Evolutionary conservation across 768 basidiomycete species (phyloP).

Genomic region (Macrolepiota fuliginosa): DNA sequence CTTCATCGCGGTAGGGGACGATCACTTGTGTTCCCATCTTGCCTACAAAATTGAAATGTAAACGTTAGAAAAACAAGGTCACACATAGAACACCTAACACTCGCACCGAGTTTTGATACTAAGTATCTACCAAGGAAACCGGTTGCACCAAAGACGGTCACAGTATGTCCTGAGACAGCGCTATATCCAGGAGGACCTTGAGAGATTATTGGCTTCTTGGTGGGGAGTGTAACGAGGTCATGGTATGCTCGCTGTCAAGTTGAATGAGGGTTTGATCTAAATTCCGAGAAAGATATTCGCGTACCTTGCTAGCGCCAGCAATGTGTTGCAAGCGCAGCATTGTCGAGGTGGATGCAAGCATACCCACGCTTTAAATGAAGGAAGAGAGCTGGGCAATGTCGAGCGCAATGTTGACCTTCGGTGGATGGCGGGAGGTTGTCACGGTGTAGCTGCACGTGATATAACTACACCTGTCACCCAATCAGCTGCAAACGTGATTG

Average conservation of each 20-base stretch:
- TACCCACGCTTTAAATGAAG: slow-evolving; percentile 21
- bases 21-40: slow-evolving; percentile 92
- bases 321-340: slow-evolving; percentile 54
- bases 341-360: slow-evolving; percentile 46
- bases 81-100: slow-evolving; percentile 3
- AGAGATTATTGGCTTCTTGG: slow-evolving; percentile 65
- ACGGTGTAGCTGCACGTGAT: slow-evolving; percentile 30
- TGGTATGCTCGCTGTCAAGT: slow-evolving; percentile 64
- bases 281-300: not conserved
- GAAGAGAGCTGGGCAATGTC: slow-evolving; percentile 18
- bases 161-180: slow-evolving; percentile 86
- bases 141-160: slow-evolving; percentile 96
- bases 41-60: slow-evolving; percentile 42
- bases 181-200: slow-evolving; percentile 83
- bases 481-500: slow-evolving; percentile 1
- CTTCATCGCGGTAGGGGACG: slow-evolving; percentile 92
- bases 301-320: slow-evolving; percentile 46
- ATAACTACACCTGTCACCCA: slow-evolving; percentile 6
- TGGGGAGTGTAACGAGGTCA: slow-evolving; percentile 63
- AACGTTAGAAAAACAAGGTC: slow-evolving; percentile 1
- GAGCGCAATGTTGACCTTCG: slow-evolving; percentile 26
- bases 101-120: slow-evolving; percentile 84
- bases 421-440: slow-evolving; percentile 38
- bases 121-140: slow-evolving; percentile 95
- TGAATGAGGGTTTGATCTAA: slow-evolving; percentile 5